Conservation (phyloP, 331 rosid genomes). For the Quercus tomentella region DNA sequence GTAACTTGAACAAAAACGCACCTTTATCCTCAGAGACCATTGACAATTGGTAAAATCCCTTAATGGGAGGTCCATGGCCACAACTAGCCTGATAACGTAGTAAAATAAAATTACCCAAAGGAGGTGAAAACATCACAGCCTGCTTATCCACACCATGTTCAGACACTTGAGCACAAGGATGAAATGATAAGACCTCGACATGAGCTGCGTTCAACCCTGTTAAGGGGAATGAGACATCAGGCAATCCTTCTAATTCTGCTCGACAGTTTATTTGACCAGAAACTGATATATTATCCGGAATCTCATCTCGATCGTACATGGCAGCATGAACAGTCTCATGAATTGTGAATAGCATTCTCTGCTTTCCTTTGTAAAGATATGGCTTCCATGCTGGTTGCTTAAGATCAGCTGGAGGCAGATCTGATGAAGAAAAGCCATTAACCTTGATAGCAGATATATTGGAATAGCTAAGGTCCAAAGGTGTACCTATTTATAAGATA, state of each 20-base stretch:
- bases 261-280: slow-evolving; percentile 93
- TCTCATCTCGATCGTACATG: slow-evolving; percentile 87
- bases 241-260: slow-evolving; percentile 94
- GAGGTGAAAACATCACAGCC: slow-evolving; percentile 89
- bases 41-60: slow-evolving; percentile 90
- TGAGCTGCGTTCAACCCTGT: slow-evolving; percentile 47
- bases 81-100: slow-evolving; percentile 78
- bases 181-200: slow-evolving; percentile 73
- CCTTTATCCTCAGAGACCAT: slow-evolving; percentile 99
- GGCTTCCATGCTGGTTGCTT: slow-evolving; percentile 99
- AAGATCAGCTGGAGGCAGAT: slow-evolving; percentile 75
- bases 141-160: slow-evolving; percentile 85
- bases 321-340: slow-evolving; percentile 86
- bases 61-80: slow-evolving; percentile 75
- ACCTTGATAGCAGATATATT: slow-evolving; percentile 64
- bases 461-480: slow-evolving; percentile 84
- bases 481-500: slow-evolving; percentile 55
- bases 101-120: slow-evolving; percentile 83
- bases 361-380: slow-evolving; percentile 83
- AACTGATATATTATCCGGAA: slow-evolving; percentile 76
- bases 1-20: slow-evolving; percentile 86
- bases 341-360: slow-evolving; percentile 70
- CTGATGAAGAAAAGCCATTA: slow-evolving; percentile 81
- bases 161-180: slow-evolving; percentile 85
- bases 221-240: slow-evolving; percentile 90